Evolutionary conservation across 139 green algal genomes (phyloP).

Genomic region (Chlorella sp.): DNA sequence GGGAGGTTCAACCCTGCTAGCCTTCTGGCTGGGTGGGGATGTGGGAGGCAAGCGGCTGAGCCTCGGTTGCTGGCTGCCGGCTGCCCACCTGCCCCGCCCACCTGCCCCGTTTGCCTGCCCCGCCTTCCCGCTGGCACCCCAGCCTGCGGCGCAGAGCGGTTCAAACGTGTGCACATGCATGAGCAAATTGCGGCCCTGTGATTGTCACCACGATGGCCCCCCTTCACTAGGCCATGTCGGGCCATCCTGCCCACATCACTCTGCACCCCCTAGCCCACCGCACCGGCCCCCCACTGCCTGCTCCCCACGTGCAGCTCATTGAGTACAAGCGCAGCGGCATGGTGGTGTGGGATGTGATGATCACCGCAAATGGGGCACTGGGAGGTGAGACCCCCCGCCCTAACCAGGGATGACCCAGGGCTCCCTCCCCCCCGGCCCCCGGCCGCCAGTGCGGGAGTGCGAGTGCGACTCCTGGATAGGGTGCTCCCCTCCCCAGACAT

Average conservation of each 20-base stretch:
- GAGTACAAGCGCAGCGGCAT: conserved; percentile 30
- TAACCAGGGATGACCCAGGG: too few species aligned
- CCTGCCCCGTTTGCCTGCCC: neutral
- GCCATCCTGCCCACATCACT: too few species aligned
- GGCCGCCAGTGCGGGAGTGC: too few species aligned
- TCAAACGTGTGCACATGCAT: neutral
- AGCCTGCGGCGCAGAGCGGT: neutral
- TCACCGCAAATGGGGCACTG: conserved; percentile 79
- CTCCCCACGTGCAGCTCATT: neutral
- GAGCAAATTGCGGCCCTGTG: too few species aligned
- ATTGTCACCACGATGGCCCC: too few species aligned
- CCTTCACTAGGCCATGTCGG: neutral
- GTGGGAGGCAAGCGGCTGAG: too few species aligned
- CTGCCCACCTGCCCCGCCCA: neutral
- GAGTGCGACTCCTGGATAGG: too few species aligned
- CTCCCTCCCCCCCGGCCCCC: too few species aligned
- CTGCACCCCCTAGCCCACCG: neutral
- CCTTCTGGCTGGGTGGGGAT: too few species aligned
- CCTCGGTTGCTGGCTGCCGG: too few species aligned
- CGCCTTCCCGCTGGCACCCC: too few species aligned
- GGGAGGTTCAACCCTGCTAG: neutral
- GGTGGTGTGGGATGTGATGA: conserved; percentile 74
- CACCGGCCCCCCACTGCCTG: neutral
- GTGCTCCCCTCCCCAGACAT: too few species aligned
- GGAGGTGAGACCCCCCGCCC: conserved; percentile 22